phyloP scores from a whole-genome alignment of 176 grass and related monocot species.

The Zea luxurians region DNA sequence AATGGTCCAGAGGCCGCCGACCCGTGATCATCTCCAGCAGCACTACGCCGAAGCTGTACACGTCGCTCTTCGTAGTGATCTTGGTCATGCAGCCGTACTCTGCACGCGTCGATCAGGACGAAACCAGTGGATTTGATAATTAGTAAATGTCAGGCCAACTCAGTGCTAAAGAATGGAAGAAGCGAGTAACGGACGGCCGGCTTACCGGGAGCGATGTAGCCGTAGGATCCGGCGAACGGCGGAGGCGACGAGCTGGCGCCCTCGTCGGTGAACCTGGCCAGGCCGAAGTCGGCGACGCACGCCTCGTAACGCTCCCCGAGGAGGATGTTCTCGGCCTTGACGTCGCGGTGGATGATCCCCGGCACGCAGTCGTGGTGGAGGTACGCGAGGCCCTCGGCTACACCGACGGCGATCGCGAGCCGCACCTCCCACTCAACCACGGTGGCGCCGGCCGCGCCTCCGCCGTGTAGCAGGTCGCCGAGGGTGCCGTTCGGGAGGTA shows the following conservation, averaged over 20 bases:
- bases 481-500: conserved; percentile 89
- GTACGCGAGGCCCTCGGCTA: conserved; percentile 79
- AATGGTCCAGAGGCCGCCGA: conserved; percentile 41
- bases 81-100: conserved; percentile 87
- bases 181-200: neutral
- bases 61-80: conserved; percentile 95
- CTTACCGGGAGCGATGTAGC: conserved; percentile 92
- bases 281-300: conserved; percentile 82
- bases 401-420: conserved; percentile 69
- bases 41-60: conserved; percentile 92
- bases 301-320: conserved; percentile 84
- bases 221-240: conserved; percentile 85
- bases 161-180: too few species aligned
- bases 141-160: neutral
- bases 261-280: conserved; percentile 59
- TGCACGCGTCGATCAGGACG: neutral
- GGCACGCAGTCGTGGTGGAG: conserved; percentile 91
- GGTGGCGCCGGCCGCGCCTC: neutral
- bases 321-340: conserved; percentile 90
- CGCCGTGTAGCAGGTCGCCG: conserved; percentile 53
- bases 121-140: neutral
- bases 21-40: conserved; percentile 78
- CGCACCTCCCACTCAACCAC: conserved; percentile 87
- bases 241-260: conserved; percentile 52
- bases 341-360: conserved; percentile 77